Evolutionary conservation across 2,329 filamentous ascomycete genomes (phyloP).

Genomic region (Colletotrichum endophyticum): DNA sequence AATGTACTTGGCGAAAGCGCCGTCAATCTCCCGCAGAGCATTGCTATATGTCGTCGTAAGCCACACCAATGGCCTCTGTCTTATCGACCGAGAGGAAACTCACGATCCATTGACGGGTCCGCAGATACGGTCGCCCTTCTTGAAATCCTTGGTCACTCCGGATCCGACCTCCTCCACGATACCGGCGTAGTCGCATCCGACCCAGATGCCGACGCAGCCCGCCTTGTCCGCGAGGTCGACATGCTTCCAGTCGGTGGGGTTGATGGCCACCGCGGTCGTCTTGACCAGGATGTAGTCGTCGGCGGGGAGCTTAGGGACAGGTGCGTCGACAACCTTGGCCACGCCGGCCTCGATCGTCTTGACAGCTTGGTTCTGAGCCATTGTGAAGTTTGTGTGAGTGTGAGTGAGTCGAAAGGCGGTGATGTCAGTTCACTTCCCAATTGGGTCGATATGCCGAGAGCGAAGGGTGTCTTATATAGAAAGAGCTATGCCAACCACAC

Average conservation of each 20-base stretch:
- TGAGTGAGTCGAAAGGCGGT: not conserved
- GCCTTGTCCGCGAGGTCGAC: constrained; percentile 26
- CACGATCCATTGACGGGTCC: constrained; percentile 43
- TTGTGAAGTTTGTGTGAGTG: not conserved
- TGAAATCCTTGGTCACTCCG: constrained; percentile 45
- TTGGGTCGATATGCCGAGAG: not conserved
- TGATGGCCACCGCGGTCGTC: constrained; percentile 38
- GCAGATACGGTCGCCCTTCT: constrained; percentile 51
- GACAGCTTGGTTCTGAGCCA: constrained; percentile 21
- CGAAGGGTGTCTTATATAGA: not conserved
- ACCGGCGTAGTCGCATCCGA: constrained; percentile 54
- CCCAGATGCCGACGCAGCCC: constrained; percentile 23
- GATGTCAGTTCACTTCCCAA: not conserved
- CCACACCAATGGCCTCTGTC: not conserved
- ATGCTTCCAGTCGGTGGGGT: constrained; percentile 41
- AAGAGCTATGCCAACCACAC: not conserved
- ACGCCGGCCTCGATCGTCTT: constrained; percentile 22
- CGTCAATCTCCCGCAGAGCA: constrained; percentile 34
- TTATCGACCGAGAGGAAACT: not conserved
- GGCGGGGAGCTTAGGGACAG: constrained; percentile 23
- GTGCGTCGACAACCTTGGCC: constrained; percentile 32
- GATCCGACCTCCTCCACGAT: constrained; percentile 50
- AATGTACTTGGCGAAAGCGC: constrained; percentile 45
- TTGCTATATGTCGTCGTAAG: constrained; percentile 16
- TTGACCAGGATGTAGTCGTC: constrained; percentile 37